Base-by-base conservation (phyloP, 1,284 basidiomycete genomes). In the Sphagnurus paluster region DNA sequence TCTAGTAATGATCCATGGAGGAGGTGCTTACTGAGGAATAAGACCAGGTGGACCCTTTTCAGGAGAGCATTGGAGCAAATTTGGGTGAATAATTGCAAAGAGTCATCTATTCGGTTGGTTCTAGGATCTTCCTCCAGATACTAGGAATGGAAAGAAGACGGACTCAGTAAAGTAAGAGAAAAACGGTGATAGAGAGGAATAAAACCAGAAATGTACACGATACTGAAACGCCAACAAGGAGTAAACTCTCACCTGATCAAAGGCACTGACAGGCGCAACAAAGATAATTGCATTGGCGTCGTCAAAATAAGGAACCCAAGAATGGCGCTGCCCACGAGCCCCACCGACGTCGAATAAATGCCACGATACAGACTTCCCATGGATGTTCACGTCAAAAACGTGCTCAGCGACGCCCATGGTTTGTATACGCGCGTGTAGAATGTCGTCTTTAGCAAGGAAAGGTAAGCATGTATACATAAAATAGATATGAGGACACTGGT, bases 201-300 rank as follows among this genome's bases (percentile, higher is more conserved):
- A 13, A 19, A 47, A 49, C 10, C 36, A 30, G 39, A 39, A 23
- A 43, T 23, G 45, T n/a, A n/a, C n/a, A n/a, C n/a, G n/a, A n/a
- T n/a, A n/a, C n/a, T n/a, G n/a, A n/a, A n/a, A n/a, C n/a, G 36
- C 26, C 50, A 44, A 29, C 8, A 56, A 28, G 32, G n/a, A n/a
- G n/a, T n/a, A n/a, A 32, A 38, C 19, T 50, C 69, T 46, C 58
- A 84, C 87, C 74, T 90, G 88, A 67, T 91, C 88, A 59, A 90
- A 91, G 5, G 89, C 89, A 60, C 87, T 90, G 49, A 91, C 80
- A n/a, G 88, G 88, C 24, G 89, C 87, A 42, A 91, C 77, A 62
- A 91, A 91, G 46, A 91, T 91, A 60, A 91, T 91, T 20, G 89
- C 88, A 49, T 86, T 88, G 10, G 88, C 87, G 58, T 90, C 86